Evolutionary conservation across 495 filamentous ascomycete species (phyloP).

Genomic region (Penicillium steckii): DNA sequence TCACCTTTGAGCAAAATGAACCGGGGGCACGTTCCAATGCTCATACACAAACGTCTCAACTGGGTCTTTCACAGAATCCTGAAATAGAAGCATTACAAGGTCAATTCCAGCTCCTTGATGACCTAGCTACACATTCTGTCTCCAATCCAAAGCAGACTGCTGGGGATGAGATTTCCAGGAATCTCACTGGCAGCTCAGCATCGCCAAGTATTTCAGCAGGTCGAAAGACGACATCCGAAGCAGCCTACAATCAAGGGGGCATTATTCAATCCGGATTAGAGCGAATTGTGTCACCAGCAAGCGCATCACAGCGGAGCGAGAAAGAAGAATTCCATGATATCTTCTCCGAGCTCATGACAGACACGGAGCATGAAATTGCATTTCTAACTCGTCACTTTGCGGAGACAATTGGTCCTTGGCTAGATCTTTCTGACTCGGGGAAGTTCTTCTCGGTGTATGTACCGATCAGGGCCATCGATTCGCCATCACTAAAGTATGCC

Average conservation of each 20-base stretch:
- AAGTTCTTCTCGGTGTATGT: conserved; percentile 41
- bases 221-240: conserved; percentile 1
- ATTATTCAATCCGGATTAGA: conserved; percentile 7
- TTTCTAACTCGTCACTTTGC: conserved; percentile 40
- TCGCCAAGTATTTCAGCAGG: conserved; percentile 11
- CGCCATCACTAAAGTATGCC: conserved; percentile 31
- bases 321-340: conserved; percentile 41
- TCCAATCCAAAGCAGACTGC: neutral
- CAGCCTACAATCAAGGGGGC: neutral
- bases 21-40: neutral
- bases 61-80: neutral
- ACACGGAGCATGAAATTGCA: conserved; percentile 39
- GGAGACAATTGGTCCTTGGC: conserved; percentile 36
- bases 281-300: conserved; percentile 14
- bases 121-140: neutral
- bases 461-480: conserved; percentile 38
- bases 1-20: neutral
- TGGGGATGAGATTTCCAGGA: neutral
- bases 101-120: neutral
- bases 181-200: conserved; percentile 7
- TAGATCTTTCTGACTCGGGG: conserved; percentile 38
- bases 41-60: neutral
- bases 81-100: neutral
- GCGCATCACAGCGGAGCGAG: conserved; percentile 28
- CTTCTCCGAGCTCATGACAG: conserved; percentile 42